These are phyloP conservation scores for Corylus americana DNA, from an alignment of 306 rosid species.

Conservation along the genomic window DNA sequence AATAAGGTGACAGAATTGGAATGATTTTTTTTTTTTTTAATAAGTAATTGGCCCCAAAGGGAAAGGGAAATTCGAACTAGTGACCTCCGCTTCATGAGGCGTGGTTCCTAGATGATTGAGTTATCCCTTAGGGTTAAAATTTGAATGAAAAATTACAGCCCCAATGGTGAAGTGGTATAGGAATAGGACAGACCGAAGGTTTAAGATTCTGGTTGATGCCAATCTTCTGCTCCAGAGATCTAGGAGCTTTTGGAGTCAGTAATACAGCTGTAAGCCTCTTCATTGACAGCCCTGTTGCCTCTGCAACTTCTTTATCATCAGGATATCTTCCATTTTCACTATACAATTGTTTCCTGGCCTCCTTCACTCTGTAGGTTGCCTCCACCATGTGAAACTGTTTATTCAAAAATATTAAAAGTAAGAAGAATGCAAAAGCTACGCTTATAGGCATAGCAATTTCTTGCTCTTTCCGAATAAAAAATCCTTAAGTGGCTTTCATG, in stretches of 20 bases:
- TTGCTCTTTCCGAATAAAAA: not conserved
- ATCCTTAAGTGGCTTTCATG: not conserved
- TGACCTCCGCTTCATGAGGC: too few species aligned
- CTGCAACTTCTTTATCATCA: slow-evolving; percentile 75
- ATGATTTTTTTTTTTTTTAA: too few species aligned
- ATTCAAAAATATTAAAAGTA: slow-evolving; percentile 27
- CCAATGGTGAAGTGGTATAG: slow-evolving; percentile 19
- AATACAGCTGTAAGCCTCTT: slow-evolving; percentile 82
- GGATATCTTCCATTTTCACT: slow-evolving; percentile 84
- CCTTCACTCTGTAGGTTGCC: slow-evolving; percentile 86
- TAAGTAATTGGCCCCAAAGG: too few species aligned
- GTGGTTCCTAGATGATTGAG: too few species aligned
- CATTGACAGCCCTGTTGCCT: slow-evolving; percentile 87
- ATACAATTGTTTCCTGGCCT: slow-evolving; percentile 76
- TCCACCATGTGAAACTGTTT: slow-evolving; percentile 94
- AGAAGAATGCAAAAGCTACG: slow-evolving; percentile 15
- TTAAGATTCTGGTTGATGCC: slow-evolving; percentile 87
- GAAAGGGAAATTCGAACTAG: too few species aligned
- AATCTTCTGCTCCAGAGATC: slow-evolving; percentile 84
- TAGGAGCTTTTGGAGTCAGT: slow-evolving; percentile 90
- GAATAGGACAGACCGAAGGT: slow-evolving; percentile 70
- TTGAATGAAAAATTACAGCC: too few species aligned
- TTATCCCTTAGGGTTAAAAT: too few species aligned
- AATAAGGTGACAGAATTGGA: not conserved
- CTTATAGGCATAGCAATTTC: not conserved